A percentile compares a stretch with the other conserved stretches of the same genome.
These are phyloP conservation scores for Metarhizium sp. DNA, from an alignment of 2,329 filamentous ascomycete species.

Conservation along the genomic window DNA sequence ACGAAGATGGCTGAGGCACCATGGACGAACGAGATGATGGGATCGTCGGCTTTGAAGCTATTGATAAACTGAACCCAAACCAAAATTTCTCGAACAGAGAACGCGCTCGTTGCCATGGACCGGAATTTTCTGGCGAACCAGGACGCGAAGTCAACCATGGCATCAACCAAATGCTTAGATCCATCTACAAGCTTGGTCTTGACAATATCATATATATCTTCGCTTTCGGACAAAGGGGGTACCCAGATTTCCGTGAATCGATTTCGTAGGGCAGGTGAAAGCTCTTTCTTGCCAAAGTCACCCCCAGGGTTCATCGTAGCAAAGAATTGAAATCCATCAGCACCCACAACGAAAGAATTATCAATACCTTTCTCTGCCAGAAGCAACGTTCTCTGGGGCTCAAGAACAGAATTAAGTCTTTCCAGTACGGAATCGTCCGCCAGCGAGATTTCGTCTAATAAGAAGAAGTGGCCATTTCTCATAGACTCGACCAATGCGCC, in stretches of 20 bases:
- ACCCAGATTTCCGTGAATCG: slow-evolving; percentile 99
- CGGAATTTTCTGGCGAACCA: slow-evolving; percentile 87
- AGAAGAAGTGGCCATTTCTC: slow-evolving; percentile 80
- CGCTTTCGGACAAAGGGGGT: slow-evolving; percentile 70
- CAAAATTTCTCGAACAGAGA: slow-evolving; percentile 87
- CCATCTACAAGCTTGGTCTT: slow-evolving; percentile 56
- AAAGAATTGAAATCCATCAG: slow-evolving; percentile 83
- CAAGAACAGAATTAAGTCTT: slow-evolving; percentile 89
- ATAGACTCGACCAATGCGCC: slow-evolving; percentile 91
- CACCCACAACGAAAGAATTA: slow-evolving; percentile 69
- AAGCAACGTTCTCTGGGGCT: slow-evolving; percentile 75
- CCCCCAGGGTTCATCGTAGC: slow-evolving; percentile 99
- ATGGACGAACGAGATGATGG: slow-evolving; percentile 51
- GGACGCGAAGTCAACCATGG: slow-evolving; percentile 77
- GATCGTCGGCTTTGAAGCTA: slow-evolving; percentile 39
- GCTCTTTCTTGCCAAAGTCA: slow-evolving; percentile 95
- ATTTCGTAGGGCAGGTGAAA: slow-evolving; percentile 90
- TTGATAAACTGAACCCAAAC: slow-evolving; percentile 94
- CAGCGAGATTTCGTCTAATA: slow-evolving; percentile 95
- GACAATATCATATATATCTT: slow-evolving; percentile 84
- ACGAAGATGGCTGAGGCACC: slow-evolving; percentile 94
- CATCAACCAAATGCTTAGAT: slow-evolving; percentile 48
- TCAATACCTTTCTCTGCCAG: slow-evolving; percentile 88
- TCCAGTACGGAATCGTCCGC: slow-evolving; percentile 97
- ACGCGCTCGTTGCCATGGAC: slow-evolving; percentile 61